These are phyloP conservation scores for Cladorrhinum sp. DNA, from an alignment of 2,329 filamentous ascomycete species.

Conservation along the genomic window DNA sequence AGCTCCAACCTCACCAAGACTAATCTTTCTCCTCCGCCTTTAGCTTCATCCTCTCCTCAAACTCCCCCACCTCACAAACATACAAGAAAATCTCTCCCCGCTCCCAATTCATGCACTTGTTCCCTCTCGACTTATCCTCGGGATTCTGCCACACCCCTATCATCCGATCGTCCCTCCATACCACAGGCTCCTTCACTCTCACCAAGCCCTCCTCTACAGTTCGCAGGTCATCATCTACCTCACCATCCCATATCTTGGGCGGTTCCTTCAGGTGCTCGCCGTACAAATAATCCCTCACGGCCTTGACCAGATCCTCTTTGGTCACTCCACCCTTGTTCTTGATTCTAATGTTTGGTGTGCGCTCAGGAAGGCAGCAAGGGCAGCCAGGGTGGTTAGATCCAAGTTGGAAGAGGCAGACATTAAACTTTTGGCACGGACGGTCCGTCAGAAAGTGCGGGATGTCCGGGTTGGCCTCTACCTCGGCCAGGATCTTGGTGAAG, in stretches of 20 bases:
- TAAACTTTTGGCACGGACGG: background rate
- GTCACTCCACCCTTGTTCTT: background rate
- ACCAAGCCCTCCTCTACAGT: background rate
- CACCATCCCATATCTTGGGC: no score
- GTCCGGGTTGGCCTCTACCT: background rate
- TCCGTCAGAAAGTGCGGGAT: background rate
- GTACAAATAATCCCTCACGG: slow-evolving; percentile 6
- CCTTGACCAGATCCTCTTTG: slow-evolving; percentile 1
- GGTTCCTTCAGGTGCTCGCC: background rate
- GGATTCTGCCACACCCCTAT: background rate
- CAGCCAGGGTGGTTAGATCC: background rate
- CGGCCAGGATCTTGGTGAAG: background rate
- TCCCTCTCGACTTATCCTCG: no score
- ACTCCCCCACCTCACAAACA: no score
- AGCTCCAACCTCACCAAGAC: no score
- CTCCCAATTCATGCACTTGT: background rate
- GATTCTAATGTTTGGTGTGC: background rate
- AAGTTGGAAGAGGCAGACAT: background rate
- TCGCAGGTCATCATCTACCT: no score
- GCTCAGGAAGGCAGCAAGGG: background rate
- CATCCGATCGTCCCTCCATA: background rate
- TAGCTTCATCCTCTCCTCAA: no score
- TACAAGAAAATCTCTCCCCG: background rate
- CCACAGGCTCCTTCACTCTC: background rate
- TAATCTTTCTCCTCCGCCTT: no score